A percentile compares a stretch with the other conserved stretches of the same genome.
Conservation (phyloP, 1,139 yeast genomes). For the Suhomyces kunorum region DNA sequence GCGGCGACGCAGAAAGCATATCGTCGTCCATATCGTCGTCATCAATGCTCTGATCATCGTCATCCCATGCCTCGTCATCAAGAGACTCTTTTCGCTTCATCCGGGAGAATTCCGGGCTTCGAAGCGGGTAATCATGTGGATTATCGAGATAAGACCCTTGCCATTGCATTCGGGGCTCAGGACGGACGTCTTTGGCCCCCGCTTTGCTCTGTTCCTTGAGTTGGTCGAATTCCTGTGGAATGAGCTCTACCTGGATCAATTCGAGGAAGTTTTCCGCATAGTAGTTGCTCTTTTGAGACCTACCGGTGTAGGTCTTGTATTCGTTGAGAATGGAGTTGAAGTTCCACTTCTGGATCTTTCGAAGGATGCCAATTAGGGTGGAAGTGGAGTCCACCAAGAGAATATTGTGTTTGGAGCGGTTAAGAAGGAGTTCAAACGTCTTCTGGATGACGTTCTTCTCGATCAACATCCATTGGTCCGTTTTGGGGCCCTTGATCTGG, state of each 20-base stretch:
- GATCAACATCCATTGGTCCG: slow-evolving; percentile 72
- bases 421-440: slow-evolving; percentile 61
- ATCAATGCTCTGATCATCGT: slow-evolving; percentile 28
- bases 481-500: slow-evolving; percentile 26
- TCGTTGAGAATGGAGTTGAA: slow-evolving; percentile 82
- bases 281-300: slow-evolving; percentile 67
- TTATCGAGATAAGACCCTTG: slow-evolving; percentile 5
- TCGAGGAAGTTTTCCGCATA: slow-evolving; percentile 83
- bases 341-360: slow-evolving; percentile 88
- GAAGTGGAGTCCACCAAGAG: slow-evolving; percentile 79
- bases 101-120: slow-evolving; percentile 10
- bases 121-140: neutral
- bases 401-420: slow-evolving; percentile 65
- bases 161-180: slow-evolving; percentile 6
- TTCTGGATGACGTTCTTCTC: slow-evolving; percentile 57
- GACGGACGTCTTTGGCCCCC: slow-evolving; percentile 5
- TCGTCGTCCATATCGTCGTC: slow-evolving; percentile 54
- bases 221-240: slow-evolving; percentile 43
- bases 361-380: slow-evolving; percentile 73
- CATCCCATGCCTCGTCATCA: slow-evolving; percentile 17
- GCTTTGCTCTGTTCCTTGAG: slow-evolving; percentile 19
- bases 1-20: slow-evolving; percentile 62
- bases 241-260: slow-evolving; percentile 57
- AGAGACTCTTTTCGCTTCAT: slow-evolving; percentile 17
- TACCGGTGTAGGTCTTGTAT: slow-evolving; percentile 68